Conservation (phyloP, 139 green algal genomes). For the Pedinophyceae sp. region DNA sequence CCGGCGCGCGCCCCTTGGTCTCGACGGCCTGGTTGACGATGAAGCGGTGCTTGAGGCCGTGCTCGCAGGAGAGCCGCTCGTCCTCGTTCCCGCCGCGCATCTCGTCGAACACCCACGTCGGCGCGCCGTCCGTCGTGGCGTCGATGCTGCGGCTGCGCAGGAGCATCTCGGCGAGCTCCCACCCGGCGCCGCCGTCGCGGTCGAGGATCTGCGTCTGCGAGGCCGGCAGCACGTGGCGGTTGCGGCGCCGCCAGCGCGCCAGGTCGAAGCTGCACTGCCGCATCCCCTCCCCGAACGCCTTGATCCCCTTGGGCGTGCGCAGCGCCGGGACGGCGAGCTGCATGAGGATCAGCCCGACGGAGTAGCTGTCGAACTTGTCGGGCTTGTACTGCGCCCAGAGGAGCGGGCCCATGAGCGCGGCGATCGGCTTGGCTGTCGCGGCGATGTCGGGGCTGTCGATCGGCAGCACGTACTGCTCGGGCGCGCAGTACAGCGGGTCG, state of each 20-base stretch:
- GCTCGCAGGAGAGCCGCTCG: background rate
- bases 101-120: background rate
- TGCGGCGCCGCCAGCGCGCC: background rate
- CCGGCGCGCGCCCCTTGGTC: background rate
- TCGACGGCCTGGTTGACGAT: background rate
- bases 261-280: background rate
- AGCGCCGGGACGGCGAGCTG: conserved; percentile 56
- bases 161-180: background rate
- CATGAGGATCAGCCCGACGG: conserved; percentile 18
- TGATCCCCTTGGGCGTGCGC: conserved; percentile 34
- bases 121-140: background rate
- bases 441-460: background rate
- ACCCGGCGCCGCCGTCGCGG: background rate
- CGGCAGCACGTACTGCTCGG: conserved; percentile 42
- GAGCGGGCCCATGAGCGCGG: conserved; percentile 58
- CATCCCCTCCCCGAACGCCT: conserved; percentile 24
- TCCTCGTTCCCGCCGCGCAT: background rate
- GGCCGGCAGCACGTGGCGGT: background rate
- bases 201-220: background rate
- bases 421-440: background rate
- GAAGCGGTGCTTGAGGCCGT: background rate
- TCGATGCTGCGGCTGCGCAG: background rate
- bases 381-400: conserved; percentile 69
- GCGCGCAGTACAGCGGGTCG: conserved; percentile 73
- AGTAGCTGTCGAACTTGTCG: conserved; percentile 83